Percentiles rank a stretch among this genome's conserved stretches.
phyloP scores from a whole-genome alignment of 2,329 filamentous ascomycete genomes.

The Fusarium compactum region DNA sequence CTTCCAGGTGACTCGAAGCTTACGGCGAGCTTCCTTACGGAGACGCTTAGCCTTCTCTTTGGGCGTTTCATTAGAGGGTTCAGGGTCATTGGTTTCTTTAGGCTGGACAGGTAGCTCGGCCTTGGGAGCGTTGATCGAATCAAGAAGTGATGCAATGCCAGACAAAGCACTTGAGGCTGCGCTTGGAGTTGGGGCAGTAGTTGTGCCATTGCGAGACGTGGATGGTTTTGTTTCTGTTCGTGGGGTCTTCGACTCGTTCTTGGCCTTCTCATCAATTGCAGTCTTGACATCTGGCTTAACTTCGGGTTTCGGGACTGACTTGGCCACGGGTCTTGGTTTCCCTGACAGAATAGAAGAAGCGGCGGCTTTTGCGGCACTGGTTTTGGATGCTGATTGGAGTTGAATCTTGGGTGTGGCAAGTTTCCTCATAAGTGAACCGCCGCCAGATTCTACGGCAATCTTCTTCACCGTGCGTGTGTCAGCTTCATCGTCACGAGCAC shows the following conservation, averaged over 20 bases:
- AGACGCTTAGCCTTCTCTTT: slow-evolving; percentile 76
- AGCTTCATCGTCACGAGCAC: slow-evolving; percentile 56
- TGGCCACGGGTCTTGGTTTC: slow-evolving; percentile 60
- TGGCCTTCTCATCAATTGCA: slow-evolving; percentile 50
- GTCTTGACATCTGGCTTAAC: slow-evolving; percentile 45
- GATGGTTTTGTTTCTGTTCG: slow-evolving; percentile 50
- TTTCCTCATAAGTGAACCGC: slow-evolving; percentile 56
- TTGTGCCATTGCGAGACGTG: slow-evolving; percentile 48
- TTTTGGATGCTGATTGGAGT: slow-evolving; percentile 48
- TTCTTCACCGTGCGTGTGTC: slow-evolving; percentile 58
- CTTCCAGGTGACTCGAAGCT: slow-evolving; percentile 78
- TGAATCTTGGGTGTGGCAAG: slow-evolving; percentile 53
- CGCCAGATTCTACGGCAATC: slow-evolving; percentile 56
- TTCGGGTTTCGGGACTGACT: slow-evolving; percentile 56
- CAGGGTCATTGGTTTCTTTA: slow-evolving; percentile 62
- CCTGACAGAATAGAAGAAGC: slow-evolving; percentile 59
- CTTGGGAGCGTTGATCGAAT: slow-evolving; percentile 61
- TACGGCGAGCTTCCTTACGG: slow-evolving; percentile 77
- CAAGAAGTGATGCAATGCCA: slow-evolving; percentile 67
- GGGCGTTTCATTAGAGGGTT: slow-evolving; percentile 71
- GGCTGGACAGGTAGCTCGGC: slow-evolving; percentile 59
- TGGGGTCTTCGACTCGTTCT: slow-evolving; percentile 45
- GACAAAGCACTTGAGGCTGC: slow-evolving; percentile 55
- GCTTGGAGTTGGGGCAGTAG: slow-evolving; percentile 29
- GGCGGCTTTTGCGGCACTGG: slow-evolving; percentile 49